phyloP scores from a whole-genome alignment of 192 early-diverging fungal species.

The Phycomyces blakesleeanus region DNA sequence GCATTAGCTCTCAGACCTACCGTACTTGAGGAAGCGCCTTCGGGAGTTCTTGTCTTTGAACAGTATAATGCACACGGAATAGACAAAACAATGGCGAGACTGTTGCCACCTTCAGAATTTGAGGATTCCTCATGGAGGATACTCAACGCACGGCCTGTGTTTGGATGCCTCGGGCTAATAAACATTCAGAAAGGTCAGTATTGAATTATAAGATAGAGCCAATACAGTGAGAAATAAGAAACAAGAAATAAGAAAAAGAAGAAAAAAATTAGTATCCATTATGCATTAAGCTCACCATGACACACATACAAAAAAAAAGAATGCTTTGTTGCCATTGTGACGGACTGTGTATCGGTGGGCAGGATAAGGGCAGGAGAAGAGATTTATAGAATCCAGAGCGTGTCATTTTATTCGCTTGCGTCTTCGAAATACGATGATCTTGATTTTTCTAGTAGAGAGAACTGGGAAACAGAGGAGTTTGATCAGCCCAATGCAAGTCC shows the following conservation, averaged over 20 bases:
- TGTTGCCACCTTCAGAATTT: constrained; percentile 34
- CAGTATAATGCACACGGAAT: constrained; percentile 12
- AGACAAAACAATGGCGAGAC: constrained; percentile 35
- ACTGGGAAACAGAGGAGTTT: constrained; percentile 37
- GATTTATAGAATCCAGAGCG: constrained; percentile 67
- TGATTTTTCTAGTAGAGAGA: constrained; percentile 34
- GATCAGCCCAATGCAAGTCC: constrained; percentile 30
- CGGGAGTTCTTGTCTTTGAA: constrained; percentile 31
- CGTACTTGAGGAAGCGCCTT: constrained; percentile 33
- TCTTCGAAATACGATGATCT: constrained; percentile 69
- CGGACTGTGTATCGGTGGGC: constrained; percentile 60
- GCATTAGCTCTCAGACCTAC: constrained; percentile 60
- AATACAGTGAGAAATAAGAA: no score
- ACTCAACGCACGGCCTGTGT: constrained; percentile 41
- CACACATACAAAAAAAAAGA: no score
- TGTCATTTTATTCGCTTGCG: constrained; percentile 76
- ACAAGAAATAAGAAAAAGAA: not conserved
- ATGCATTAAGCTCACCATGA: constrained; percentile 7
- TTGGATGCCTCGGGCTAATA: constrained; percentile 55
- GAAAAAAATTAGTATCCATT: not conserved
- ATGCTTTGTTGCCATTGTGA: constrained; percentile 65
- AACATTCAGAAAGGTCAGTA: constrained; percentile 46
- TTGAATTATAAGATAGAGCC: no score
- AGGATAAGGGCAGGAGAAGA: constrained; percentile 55
- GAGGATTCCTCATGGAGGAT: constrained; percentile 38